Evolutionary conservation across 2,329 filamentous ascomycete species (phyloP), one percentile per base, ranked within the genome.

Genomic region (Emericellopsis cladophorae): DNA sequence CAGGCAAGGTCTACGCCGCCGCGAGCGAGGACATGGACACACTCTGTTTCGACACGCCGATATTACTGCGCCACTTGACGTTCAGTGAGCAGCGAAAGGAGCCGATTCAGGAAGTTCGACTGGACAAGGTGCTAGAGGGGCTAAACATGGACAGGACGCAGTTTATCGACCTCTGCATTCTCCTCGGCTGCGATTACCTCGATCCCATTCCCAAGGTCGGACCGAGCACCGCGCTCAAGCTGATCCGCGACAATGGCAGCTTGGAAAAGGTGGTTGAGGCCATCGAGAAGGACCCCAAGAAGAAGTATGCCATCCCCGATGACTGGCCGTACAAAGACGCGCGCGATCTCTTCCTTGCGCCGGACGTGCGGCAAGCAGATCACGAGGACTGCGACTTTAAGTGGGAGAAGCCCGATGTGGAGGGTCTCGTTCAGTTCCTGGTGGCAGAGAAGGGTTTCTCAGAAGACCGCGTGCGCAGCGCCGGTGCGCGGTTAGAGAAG

Each of bases 1-100:
- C 85, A 5, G 90, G 88, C 31, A 96, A 96, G 65, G 92, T 98
- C 40, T 98, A 93, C 58, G 92, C 89, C 4, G 92, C 92, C 16
- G 92, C 92, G 3, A 94, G 85, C 48, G 92, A 98, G 64, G 92
- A 98, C 64, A 98, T 98, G 92, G 92, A 98, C 57, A 98, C 92
- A 0, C 68, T 98, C 42, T 96, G 90, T 54, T 98, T 98, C 61
- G 80, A 95, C 54, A 74, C 89, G 40, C 92, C 92, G 0, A 89
- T 98, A 44, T 67, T 98, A 37, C 67, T 98, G 48, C 76, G 92
- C 39, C 89, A 98, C 63, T 74, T 98, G 47, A 98, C 92, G 2
- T 96, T 95, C 60, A 93, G 87, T 56, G 92, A 98, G 68, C 88
- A 95, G 66, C 76, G 90, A 48, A 98, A 98, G 64, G 89, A 96